Base-by-base conservation (phyloP, 169 alveolate species). In the Babesia sp. region DNA sequence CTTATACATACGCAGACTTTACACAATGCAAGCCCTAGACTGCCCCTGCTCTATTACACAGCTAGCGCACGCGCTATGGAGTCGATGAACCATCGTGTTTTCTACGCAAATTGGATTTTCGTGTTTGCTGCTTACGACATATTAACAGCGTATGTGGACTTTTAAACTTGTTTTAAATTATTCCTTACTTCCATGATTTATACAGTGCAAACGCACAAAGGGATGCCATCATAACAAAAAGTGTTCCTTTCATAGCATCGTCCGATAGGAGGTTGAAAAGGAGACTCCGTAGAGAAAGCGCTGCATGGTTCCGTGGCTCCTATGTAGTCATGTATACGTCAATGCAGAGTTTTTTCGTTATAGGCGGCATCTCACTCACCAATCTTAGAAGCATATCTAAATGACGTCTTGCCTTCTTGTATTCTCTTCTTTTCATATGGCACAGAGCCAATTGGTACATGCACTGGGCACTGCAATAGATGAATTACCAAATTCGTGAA, bases 371-470 rank as follows among this genome's bases (percentile, higher is more conserved):
- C 36, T 56, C 22, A 69, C 85, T 72, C 29, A 80, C 93, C 63
- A 87, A 42, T 53, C 87, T 67, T 42, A 87, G 83, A 36, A 87
- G 48, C 37, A 83, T 80, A 55, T 87, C 90, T 83, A 87, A 67
- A 66, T 87, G 76, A 36, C 82, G 71, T 57, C 84, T 71, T 3
- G 93, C 90, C 74, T 78, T 87, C 42, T 76, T 69, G 80, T 83
- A 87, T 45, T 80, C 85, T 58, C 89, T 41, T 46, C 72, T 59
- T 60, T 83, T 87, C 55, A 87, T 87, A 60, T 83, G 89, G 48
- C 90, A 84, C 59, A 87, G 61, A 48, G 93, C 90, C 66, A 87
- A 84, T 55, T 87, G 93, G 69, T 87, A 87, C 78, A 87, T 66
- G 33, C 91, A 83, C 34, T 83, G 75, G 26, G 42, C 81, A 56